Conservation (phyloP, 2,329 filamentous ascomycete species). For the Coniella lustricola region DNA sequence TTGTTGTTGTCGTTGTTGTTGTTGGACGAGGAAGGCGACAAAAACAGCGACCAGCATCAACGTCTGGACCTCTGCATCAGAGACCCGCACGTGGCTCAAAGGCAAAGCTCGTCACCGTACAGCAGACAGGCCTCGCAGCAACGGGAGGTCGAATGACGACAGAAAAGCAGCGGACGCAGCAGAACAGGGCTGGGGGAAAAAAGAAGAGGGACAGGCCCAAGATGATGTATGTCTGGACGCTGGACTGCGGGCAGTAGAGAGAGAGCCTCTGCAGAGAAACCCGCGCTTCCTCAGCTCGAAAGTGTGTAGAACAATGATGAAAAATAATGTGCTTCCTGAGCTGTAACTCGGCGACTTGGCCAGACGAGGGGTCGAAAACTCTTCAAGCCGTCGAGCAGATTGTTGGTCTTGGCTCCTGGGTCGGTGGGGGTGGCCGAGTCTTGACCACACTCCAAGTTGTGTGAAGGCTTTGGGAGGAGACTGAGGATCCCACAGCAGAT, state of each 20-base stretch:
- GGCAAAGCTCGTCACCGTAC: too few species aligned
- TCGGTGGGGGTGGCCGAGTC: background rate
- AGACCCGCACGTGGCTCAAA: too few species aligned
- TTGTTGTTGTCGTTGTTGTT: too few species aligned
- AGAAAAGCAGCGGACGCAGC: background rate
- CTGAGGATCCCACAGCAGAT: background rate
- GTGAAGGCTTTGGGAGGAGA: background rate
- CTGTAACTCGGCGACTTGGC: too few species aligned
- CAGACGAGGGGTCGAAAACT: background rate
- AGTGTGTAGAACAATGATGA: too few species aligned
- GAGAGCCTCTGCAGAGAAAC: too few species aligned
- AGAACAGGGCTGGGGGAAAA: background rate
- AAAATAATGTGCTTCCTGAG: too few species aligned
- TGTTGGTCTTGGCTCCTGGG: conserved; percentile 2
- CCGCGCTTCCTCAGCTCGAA: too few species aligned
- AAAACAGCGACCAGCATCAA: too few species aligned
- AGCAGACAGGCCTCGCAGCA: background rate
- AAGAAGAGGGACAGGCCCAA: background rate
- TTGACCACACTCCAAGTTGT: background rate
- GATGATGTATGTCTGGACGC: conserved; percentile 7
- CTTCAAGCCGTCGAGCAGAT: conserved; percentile 3
- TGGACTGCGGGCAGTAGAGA: too few species aligned
- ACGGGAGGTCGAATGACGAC: background rate
- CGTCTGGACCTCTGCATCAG: too few species aligned
- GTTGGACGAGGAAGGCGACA: too few species aligned